Percentiles rank a stretch among this genome's conserved stretches.
Evolutionary conservation across 2,329 filamentous ascomycete species (phyloP).

Genomic region (Zymoseptoria ardabiliae): DNA sequence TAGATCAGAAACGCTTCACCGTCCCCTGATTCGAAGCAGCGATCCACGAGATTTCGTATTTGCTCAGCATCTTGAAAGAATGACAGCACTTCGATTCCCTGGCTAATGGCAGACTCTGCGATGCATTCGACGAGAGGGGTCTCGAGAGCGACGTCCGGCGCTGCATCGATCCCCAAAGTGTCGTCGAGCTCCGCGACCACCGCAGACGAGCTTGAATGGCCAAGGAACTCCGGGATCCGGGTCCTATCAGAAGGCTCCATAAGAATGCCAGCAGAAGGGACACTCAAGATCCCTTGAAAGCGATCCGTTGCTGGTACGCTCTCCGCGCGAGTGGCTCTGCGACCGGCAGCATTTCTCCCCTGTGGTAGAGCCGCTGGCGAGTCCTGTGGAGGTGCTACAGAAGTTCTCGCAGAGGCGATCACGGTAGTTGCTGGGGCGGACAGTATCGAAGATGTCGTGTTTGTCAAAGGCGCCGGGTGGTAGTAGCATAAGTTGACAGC

Average conservation of each 20-base stretch:
- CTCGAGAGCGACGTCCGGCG: conserved; percentile 1
- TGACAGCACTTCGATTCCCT: conserved; percentile 10
- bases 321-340: not conserved
- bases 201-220: conserved; percentile 14
- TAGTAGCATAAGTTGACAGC: conserved; percentile 15
- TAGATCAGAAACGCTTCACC: conserved; percentile 9
- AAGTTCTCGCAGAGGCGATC: not conserved
- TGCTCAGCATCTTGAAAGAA: conserved; percentile 7
- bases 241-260: conserved; percentile 8
- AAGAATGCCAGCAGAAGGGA: conserved; percentile 15
- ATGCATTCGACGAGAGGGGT: conserved; percentile 4
- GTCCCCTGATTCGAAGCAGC: conserved; percentile 6
- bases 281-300: conserved; percentile 10
- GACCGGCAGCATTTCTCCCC: not conserved
- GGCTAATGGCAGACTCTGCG: conserved; percentile 7
- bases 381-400: not conserved
- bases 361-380: not conserved
- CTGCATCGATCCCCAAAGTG: conserved; percentile 13
- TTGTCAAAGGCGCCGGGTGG: conserved; percentile 21
- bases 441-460: not conserved
- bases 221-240: conserved; percentile 13
- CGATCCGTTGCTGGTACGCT: conserved; percentile 4
- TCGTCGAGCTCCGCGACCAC: conserved; percentile 18
- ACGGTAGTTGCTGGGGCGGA: conserved; percentile 2
- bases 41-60: conserved; percentile 7